Base-by-base conservation (phyloP, 805 yeast genomes). In the Wickerhamomyces queroliae region DNA sequence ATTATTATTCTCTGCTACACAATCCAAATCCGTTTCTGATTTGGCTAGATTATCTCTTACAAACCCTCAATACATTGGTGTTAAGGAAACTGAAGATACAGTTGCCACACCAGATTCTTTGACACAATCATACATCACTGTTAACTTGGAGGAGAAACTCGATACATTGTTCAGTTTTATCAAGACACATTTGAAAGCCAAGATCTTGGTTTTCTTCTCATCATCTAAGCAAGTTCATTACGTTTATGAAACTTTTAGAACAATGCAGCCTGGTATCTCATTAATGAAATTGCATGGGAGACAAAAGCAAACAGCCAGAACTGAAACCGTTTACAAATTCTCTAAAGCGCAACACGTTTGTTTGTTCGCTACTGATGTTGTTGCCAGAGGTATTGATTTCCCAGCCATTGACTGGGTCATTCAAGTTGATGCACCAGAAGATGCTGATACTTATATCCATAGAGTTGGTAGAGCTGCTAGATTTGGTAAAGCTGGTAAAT, bases 361-460 rank as follows among this genome's bases (percentile, higher is more conserved):
- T 84, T 95, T 93, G 19, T 68, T 93, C 59, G 90, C 99, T 2
- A 93, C 99, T 0, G 99, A 93, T 68, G 96, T 93, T 12, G 97
- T 98, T 5, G 97, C 98, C 0, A 74, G 99, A 58, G 99, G 99
- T 20, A 73, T 93, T 17, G 99, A 93, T 65, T 83, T 93, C 35
- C 95, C 97, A 1, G 91, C 91, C 27, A 96, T 93, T 11, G 98
- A 93, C 51, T 67, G 90, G 44, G 98, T 91, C 5, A 65, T 93
- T 18, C 99, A 93, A 58, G 58, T 91, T 10, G 98, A 93, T 52
- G 95, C 96, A 0, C 99, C 99, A 2, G 80, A 88, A 1, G 96
- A 91, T 52, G 86, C 96, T 0, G 95, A 84, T 52, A 78, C 89
- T 52, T 93, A 91, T 57, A 70, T 91, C 33, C 99, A 93, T 60